phyloP scores from a whole-genome alignment of 2,329 filamentous ascomycete species.

The Berkeleyomyces basicola region DNA sequence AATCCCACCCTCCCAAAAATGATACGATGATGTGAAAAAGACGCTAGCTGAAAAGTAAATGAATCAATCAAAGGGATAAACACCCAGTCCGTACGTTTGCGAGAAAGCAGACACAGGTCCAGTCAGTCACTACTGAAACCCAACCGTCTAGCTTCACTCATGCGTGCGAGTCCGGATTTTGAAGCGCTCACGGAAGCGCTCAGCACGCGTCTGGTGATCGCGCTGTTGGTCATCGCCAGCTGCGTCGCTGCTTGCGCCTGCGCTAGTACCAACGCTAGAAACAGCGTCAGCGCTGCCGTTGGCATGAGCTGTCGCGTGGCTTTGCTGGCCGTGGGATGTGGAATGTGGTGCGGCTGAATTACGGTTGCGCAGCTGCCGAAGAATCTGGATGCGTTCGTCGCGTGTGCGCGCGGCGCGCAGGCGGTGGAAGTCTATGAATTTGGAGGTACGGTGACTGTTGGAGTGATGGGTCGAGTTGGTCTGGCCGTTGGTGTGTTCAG shows the following conservation, averaged over 20 bases:
- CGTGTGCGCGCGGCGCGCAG: constrained; percentile 38
- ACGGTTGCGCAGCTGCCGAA: constrained; percentile 28
- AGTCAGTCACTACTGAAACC: not conserved
- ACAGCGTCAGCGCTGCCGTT: not conserved
- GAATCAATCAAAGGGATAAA: not conserved
- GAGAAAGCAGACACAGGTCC: not conserved
- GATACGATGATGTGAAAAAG: not conserved
- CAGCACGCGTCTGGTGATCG: constrained; percentile 29
- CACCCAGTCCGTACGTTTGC: not conserved
- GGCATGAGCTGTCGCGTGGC: not conserved
- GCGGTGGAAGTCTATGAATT: constrained; percentile 39
- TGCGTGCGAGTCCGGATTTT: constrained; percentile 33
- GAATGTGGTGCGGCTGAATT: not conserved
- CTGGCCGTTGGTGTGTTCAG: not conserved
- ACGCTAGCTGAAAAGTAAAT: not conserved
- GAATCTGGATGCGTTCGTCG: constrained; percentile 44
- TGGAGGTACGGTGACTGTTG: constrained; percentile 25
- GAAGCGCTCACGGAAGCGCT: constrained; percentile 36
- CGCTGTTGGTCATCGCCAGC: constrained; percentile 20
- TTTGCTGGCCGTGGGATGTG: not conserved
- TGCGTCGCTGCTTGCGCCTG: constrained; percentile 6
- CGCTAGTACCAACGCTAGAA: not conserved
- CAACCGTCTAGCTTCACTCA: not conserved
- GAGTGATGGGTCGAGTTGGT: not conserved
- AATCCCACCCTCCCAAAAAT: not conserved